Evolutionary conservation across 2,329 filamentous ascomycete genomes (phyloP), one percentile per base, ranked within the genome.

Genomic region (Penicillium sp.): DNA sequence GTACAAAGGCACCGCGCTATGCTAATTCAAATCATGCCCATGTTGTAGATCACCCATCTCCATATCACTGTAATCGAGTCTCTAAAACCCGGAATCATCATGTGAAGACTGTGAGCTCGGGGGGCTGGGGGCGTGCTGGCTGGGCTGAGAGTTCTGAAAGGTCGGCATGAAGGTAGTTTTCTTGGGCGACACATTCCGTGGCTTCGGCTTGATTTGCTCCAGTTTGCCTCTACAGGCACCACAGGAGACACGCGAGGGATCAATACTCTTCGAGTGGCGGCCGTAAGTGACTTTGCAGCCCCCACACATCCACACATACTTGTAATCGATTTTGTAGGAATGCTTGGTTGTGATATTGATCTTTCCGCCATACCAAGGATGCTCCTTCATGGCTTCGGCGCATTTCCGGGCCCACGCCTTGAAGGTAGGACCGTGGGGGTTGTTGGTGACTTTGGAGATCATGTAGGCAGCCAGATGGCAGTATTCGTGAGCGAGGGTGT

Each of bases 401-500:
- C 67, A 72, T 37, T 62, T 65, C 7, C 45, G 47, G 1, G 65
- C 69, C 79, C 88, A 95, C 1, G 66, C 60, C 64, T 94, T 90
- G 75, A 96, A 96, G 54, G 87, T 84, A 9, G 78, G 76, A 15
- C 90, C 90, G 60, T 96, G 90, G 0, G 89, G 87, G 46, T 86
- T 83, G 40, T 81, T 82, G 29, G 79, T 83, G 23, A 90, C 72
- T 23, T 83, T 80, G 33, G 77, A 83, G 48, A 97, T 73, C 81
- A 97, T 94, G 64, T 91, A 96, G 56, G 89, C 94, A 29, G 87
- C 84, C 1, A 97, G 71, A 60, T 98, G 93, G 64, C 93, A 97
- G 70, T 93, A 97, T 57, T 98, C 93, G 63, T 98, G 93, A 0
- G 91, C 88, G n/a, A 97, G 70, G 0, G 93, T 89, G 63, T 96